Conservation (phyloP, 805 yeast genomes). For the Jamesozyma rosinii region DNA sequence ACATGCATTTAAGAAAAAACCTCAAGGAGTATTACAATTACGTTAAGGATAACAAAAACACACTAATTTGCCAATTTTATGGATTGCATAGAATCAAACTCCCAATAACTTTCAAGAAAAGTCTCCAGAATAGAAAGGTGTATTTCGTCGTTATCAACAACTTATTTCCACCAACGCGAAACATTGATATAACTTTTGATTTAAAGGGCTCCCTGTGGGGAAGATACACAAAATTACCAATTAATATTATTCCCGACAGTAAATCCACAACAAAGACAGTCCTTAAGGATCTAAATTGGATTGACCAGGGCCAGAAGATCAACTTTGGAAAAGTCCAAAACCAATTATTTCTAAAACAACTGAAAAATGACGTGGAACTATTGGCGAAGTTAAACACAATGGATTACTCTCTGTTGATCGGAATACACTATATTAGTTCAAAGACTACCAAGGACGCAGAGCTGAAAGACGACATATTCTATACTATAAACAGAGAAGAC, state of each 20-base stretch:
- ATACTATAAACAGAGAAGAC: no score
- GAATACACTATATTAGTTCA: slow-evolving; percentile 85
- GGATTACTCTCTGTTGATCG: slow-evolving; percentile 90
- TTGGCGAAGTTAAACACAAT: slow-evolving; percentile 72
- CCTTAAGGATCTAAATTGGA: slow-evolving; percentile 83
- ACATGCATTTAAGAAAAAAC: slow-evolving; percentile 65
- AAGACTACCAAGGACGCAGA: no score
- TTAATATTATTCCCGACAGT: slow-evolving; percentile 14
- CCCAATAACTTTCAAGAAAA: slow-evolving; percentile 44
- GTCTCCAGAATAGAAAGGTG: slow-evolving; percentile 52
- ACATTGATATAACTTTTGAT: slow-evolving; percentile 77
- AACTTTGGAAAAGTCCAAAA: slow-evolving; percentile 66
- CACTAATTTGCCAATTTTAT: slow-evolving; percentile 84
- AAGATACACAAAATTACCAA: slow-evolving; percentile 40
- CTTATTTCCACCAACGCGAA: slow-evolving; percentile 86
- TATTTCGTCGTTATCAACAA: slow-evolving; percentile 96
- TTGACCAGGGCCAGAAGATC: slow-evolving; percentile 53
- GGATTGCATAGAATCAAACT: slow-evolving; percentile 90
- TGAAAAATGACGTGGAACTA: slow-evolving; percentile 64
- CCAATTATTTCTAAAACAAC: slow-evolving; percentile 52
- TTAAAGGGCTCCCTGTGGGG: slow-evolving; percentile 91
- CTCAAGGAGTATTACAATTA: slow-evolving; percentile 71
- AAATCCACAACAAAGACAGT: slow-evolving; percentile 36
- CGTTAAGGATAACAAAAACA: slow-evolving; percentile 74
- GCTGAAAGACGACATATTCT: no score